A percentile compares a stretch with the other conserved stretches of the same genome.
phyloP scores from a whole-genome alignment of 2,329 filamentous ascomycete genomes.

The Myriosclerotinia duriaeana region DNA sequence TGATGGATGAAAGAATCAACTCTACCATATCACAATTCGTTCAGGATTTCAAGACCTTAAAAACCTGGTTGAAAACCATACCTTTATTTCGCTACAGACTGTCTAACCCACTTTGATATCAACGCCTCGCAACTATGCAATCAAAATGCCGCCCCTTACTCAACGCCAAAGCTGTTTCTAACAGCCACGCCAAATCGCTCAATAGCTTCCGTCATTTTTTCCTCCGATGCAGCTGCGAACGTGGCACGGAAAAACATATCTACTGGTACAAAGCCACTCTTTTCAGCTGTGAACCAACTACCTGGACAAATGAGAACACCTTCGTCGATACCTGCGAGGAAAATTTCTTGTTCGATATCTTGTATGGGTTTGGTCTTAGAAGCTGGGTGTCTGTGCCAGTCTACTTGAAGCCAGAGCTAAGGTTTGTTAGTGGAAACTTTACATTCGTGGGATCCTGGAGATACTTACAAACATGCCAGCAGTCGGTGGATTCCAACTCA shows the following conservation, averaged over 20 bases:
- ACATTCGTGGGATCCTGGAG: too few species aligned
- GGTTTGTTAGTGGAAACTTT: slow-evolving; percentile 12
- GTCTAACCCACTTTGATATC: slow-evolving; percentile 14
- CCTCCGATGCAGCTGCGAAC: slow-evolving; percentile 74
- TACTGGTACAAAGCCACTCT: slow-evolving; percentile 49
- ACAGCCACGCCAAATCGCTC: slow-evolving; percentile 74
- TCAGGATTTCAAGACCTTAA: background rate
- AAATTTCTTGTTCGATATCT: slow-evolving; percentile 83
- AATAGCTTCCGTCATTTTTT: slow-evolving; percentile 71
- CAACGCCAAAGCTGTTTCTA: slow-evolving; percentile 55
- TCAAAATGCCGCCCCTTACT: slow-evolving; percentile 2
- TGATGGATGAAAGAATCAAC: background rate
- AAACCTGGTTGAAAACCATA: background rate
- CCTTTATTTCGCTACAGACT: slow-evolving; percentile 6
- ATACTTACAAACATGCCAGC: slow-evolving; percentile 73
- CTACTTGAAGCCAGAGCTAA: slow-evolving; percentile 71
- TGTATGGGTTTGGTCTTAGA: slow-evolving; percentile 53
- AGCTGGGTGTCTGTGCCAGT: slow-evolving; percentile 65
- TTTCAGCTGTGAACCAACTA: slow-evolving; percentile 86
- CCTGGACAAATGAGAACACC: slow-evolving; percentile 81
- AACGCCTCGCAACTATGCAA: slow-evolving; percentile 16
- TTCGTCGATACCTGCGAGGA: slow-evolving; percentile 70
- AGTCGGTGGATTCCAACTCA: slow-evolving; percentile 74
- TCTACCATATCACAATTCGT: background rate
- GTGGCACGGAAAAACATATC: slow-evolving; percentile 81